Conservation (phyloP, 2,329 filamentous ascomycete species). For the Exophiala viscosa region DNA sequence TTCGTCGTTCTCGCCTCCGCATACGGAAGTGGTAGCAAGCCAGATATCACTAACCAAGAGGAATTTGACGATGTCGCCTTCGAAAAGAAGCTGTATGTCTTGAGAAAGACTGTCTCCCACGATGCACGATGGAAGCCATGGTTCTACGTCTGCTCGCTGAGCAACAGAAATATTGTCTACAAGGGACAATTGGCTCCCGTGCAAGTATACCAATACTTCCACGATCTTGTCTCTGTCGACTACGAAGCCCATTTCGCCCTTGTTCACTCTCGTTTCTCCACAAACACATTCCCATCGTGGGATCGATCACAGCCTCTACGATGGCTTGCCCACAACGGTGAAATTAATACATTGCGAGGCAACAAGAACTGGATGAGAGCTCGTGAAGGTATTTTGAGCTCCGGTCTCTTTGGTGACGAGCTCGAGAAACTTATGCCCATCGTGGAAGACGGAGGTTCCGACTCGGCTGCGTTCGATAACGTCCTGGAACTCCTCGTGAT, state of each 20-base stretch:
- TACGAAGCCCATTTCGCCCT: constrained; percentile 96
- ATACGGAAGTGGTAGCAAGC: constrained; percentile 77
- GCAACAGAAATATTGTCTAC: constrained; percentile 98
- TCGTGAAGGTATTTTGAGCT: constrained; percentile 90
- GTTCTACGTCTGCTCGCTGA: constrained; percentile 97
- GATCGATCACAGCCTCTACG: constrained; percentile 92
- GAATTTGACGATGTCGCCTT: constrained; percentile 81
- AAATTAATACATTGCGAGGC: constrained; percentile 94
- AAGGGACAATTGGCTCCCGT: constrained; percentile 93
- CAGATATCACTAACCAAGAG: constrained; percentile 72
- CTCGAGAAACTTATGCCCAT: constrained; percentile 88
- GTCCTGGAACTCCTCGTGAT: constrained; percentile 90
- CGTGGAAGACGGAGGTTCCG: constrained; percentile 92
- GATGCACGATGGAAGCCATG: constrained; percentile 94
- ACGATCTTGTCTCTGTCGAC: constrained; percentile 93
- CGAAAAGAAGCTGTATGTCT: constrained; percentile 87
- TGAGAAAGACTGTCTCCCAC: constrained; percentile 92
- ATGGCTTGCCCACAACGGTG: constrained; percentile 97
- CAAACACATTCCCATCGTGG: constrained; percentile 98
- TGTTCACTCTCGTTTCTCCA: constrained; percentile 95
- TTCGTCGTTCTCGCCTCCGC: constrained; percentile 84
- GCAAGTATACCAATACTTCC: constrained; percentile 97
- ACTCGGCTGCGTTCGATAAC: constrained; percentile 96
- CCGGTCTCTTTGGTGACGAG: constrained; percentile 86
- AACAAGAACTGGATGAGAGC: constrained; percentile 99